These are phyloP conservation scores for Heterobasidion annosum DNA, from an alignment of 1,284 basidiomycete genomes.

Conservation along the genomic window DNA sequence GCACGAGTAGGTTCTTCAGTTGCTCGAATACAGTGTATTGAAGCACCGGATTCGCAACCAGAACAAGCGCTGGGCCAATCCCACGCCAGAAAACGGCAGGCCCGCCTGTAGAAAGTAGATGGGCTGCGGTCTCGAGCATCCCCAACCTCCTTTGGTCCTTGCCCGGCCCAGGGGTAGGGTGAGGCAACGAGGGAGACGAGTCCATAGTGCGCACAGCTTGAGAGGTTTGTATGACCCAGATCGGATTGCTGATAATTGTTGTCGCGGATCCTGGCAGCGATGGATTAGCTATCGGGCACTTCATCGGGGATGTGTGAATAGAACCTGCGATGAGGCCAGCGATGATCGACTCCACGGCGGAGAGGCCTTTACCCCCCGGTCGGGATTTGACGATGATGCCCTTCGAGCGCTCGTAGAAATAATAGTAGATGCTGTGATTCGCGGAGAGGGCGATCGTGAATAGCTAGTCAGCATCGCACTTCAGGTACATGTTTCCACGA, in stretches of 20 bases:
- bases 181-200: constrained; percentile 16
- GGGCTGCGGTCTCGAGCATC: constrained; percentile 59
- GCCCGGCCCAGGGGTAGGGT: constrained; percentile 13
- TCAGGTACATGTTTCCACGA: neutral
- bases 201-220: constrained; percentile 68
- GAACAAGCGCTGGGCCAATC: constrained; percentile 87
- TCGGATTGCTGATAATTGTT: constrained; percentile 86
- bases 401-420: constrained; percentile 71
- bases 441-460: neutral
- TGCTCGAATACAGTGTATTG: constrained; percentile 86
- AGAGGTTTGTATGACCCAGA: constrained; percentile 94
- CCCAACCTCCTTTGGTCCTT: constrained; percentile 46
- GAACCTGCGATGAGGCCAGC: constrained; percentile 83
- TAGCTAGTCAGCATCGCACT: neutral
- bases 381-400: constrained; percentile 49
- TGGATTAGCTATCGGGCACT: neutral
- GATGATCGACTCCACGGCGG: constrained; percentile 83
- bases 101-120: constrained; percentile 77
- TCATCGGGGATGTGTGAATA: constrained; percentile 4
- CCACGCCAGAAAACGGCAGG: constrained; percentile 85
- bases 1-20: constrained; percentile 72
- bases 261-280: constrained; percentile 71
- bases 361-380: constrained; percentile 58
- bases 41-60: constrained; percentile 94
- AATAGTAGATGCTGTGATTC: constrained; percentile 64